A percentile compares a stretch with the other conserved stretches of the same genome.
These are phyloP conservation scores for Penicillium paxilli DNA, from an alignment of 495 filamentous ascomycete species.

Conservation along the genomic window DNA sequence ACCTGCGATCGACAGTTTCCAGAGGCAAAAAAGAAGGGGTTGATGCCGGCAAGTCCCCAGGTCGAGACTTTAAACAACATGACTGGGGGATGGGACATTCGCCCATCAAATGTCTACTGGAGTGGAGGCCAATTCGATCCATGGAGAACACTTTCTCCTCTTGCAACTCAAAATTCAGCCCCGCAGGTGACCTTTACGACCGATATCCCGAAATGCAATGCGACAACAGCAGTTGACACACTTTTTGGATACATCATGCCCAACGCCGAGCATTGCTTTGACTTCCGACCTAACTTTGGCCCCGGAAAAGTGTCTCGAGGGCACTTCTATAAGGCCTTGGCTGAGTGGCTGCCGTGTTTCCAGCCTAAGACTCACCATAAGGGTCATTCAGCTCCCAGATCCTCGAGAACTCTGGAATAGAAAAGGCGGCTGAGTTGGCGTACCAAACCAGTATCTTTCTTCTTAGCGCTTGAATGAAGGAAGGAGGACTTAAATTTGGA, in stretches of 20 bases:
- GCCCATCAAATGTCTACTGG: conserved; percentile 59
- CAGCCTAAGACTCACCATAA: neutral
- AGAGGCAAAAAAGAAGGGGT: conserved; percentile 39
- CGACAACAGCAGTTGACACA: conserved; percentile 29
- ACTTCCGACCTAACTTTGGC: conserved; percentile 37
- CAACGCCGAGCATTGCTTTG: conserved; percentile 53
- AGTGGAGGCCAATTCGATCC: conserved; percentile 59
- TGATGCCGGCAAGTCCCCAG: conserved; percentile 44
- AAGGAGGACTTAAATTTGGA: no score
- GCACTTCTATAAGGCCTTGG: conserved; percentile 42
- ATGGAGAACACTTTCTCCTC: conserved; percentile 53
- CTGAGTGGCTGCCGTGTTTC: conserved; percentile 52
- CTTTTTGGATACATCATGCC: conserved; percentile 54
- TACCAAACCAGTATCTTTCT: no score
- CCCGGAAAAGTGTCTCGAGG: conserved; percentile 31
- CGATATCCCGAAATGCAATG: conserved; percentile 49
- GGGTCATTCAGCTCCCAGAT: neutral
- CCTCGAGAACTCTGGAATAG: neutral
- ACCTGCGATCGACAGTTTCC: conserved; percentile 57
- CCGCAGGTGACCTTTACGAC: conserved; percentile 38
- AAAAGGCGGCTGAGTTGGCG: neutral
- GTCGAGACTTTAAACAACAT: conserved; percentile 38
- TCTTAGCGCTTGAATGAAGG: no score
- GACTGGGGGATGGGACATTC: conserved; percentile 57
- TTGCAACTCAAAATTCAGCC: conserved; percentile 44